Percentiles rank a stretch among this genome's conserved stretches.
Conservation (phyloP, 2,329 filamentous ascomycete genomes). For the Fusarium brevicatenulatum region DNA sequence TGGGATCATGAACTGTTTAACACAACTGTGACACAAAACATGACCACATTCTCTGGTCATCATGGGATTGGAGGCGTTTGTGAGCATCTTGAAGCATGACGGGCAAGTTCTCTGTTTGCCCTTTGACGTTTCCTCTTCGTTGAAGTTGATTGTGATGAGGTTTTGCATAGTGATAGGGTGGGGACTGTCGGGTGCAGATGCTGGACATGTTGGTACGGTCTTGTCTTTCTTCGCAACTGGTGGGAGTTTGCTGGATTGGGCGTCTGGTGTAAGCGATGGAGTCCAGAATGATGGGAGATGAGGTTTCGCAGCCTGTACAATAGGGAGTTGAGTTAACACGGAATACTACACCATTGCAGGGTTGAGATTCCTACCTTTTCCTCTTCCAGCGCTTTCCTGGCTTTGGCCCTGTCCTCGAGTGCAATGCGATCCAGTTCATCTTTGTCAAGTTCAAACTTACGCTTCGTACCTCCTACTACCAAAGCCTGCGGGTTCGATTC, state of each 20-base stretch:
- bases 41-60: slow-evolving; percentile 91
- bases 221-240: slow-evolving; percentile 71
- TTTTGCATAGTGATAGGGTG: slow-evolving; percentile 83
- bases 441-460: slow-evolving; percentile 80
- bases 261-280: slow-evolving; percentile 78
- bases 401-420: slow-evolving; percentile 74
- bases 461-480: slow-evolving; percentile 59
- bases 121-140: slow-evolving; percentile 68
- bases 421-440: slow-evolving; percentile 78
- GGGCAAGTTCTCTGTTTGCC: slow-evolving; percentile 72
- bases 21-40: slow-evolving; percentile 86
- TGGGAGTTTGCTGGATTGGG: slow-evolving; percentile 59
- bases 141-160: slow-evolving; percentile 80
- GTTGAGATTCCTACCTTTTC: slow-evolving; percentile 68
- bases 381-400: slow-evolving; percentile 74
- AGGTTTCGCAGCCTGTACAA: slow-evolving; percentile 67
- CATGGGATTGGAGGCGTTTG: slow-evolving; percentile 84
- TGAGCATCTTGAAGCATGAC: slow-evolving; percentile 83
- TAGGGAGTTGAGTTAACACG: slow-evolving; percentile 26
- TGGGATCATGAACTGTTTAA: slow-evolving; percentile 81
- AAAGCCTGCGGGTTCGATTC: slow-evolving; percentile 14
- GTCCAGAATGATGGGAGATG: slow-evolving; percentile 92
- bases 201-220: slow-evolving; percentile 78
- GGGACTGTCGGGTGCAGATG: slow-evolving; percentile 70
- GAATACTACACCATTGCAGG: neutral